Evolutionary conservation across 2,329 filamentous ascomycete species (phyloP), one percentile per base, ranked within the genome.

Genomic region (Sporothrix schenckii): DNA sequence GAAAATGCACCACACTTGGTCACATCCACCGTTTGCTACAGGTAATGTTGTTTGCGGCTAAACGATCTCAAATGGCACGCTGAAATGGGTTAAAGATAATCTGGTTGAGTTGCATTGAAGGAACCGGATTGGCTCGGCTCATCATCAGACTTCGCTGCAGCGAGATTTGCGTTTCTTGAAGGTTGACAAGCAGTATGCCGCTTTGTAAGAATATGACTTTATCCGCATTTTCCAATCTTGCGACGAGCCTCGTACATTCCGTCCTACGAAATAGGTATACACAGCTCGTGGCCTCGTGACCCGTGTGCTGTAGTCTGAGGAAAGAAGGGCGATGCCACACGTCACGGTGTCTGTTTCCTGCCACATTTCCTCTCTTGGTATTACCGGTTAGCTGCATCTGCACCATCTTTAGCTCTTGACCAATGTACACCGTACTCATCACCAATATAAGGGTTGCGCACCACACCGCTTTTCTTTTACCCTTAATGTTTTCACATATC

Each of bases 321-420:
- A 60, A 41, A n/a, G n/a, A 60, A 14, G 56, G 21, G 41, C 30
- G 56, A 60, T 60, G 13, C 21, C 34, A 24, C 56, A 60, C 39
- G n/a, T 16, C n/a, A 47, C 24, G 19, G 58, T 66, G 30, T 47
- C n/a, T 54, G 30, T 19, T 53, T 66, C 50, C 27, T 54, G 53
- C 49, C 11, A 30, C 30, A 11, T 54, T 27, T 52, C 63, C 27
- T 16, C 30, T 30, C 13, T 27, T 19, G 9, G 14, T 50, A 30
- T 13, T 16, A 6, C 56, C 66, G 66, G n/a, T 58, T 60, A 68
- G 24, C 16, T 68, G 66, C 52, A 68, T 68, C 52, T n/a, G 41
- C 21, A 50, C 52, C n/a, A 21, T 34, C 27, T 27, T 27, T 67
- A 16, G 6, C 50, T 49, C 41, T 63, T 49, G 41, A n/a, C 39